Conservation (phyloP, 768 basidiomycete genomes). For the Pholiota molesta region DNA sequence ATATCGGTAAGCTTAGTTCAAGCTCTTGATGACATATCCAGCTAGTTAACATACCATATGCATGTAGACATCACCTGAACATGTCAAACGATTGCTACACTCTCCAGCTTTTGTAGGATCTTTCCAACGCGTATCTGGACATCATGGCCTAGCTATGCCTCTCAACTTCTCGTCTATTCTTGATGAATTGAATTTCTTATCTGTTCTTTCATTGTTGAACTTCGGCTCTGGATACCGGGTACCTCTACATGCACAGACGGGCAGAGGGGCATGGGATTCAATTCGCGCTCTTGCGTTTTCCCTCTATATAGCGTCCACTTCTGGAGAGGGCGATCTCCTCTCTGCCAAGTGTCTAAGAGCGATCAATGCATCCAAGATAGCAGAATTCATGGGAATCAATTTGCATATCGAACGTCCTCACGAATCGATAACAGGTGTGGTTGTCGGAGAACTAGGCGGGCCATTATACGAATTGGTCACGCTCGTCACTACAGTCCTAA, state of each 20-base stretch:
- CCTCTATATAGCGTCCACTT: slow-evolving; percentile 67
- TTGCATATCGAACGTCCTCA: slow-evolving; percentile 75
- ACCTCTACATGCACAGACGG: slow-evolving; percentile 70
- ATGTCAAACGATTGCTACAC: slow-evolving; percentile 62
- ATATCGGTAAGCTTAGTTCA: slow-evolving; percentile 48
- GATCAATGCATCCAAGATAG: slow-evolving; percentile 58
- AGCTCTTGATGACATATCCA: background rate
- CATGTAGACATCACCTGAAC: slow-evolving; percentile 55
- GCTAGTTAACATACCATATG: background rate
- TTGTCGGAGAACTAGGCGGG: slow-evolving; percentile 77
- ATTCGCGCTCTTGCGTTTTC: slow-evolving; percentile 76
- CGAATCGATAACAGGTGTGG: slow-evolving; percentile 66
- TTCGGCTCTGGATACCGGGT: slow-evolving; percentile 83
- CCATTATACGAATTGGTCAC: slow-evolving; percentile 74
- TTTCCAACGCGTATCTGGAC: slow-evolving; percentile 59
- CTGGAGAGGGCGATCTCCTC: slow-evolving; percentile 60
- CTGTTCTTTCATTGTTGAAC: slow-evolving; percentile 77
- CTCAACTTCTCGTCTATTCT: slow-evolving; percentile 74
- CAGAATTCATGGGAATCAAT: slow-evolving; percentile 72
- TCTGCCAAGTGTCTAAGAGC: slow-evolving; percentile 67
- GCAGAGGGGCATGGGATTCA: slow-evolving; percentile 83
- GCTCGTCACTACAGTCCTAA: slow-evolving; percentile 62
- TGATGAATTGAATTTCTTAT: slow-evolving; percentile 83
- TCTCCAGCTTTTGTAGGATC: slow-evolving; percentile 67
- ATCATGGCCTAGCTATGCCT: slow-evolving; percentile 77